Percentiles rank a stretch among this genome's conserved stretches.
Evolutionary conservation across 208 protist genomes (phyloP).

Genomic region (Trichomonas vaginalis): DNA sequence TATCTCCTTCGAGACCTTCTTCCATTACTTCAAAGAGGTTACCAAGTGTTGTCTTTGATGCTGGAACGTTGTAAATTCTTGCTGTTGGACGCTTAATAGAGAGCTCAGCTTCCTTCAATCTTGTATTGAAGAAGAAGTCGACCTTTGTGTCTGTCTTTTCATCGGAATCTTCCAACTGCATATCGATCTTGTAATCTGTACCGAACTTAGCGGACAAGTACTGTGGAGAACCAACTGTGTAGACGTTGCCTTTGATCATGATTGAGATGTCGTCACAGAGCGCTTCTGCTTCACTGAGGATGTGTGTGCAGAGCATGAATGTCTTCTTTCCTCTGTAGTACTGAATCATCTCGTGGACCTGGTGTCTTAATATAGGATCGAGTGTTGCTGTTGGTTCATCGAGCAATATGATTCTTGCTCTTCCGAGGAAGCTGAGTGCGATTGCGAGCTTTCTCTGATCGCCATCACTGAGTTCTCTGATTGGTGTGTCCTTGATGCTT

Average conservation of each 20-base stretch:
- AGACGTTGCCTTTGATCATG: slow-evolving; percentile 9
- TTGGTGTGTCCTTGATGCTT: background rate
- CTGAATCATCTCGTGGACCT: background rate
- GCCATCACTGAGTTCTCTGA: background rate
- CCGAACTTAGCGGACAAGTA: background rate
- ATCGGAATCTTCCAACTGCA: background rate
- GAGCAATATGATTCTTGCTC: background rate
- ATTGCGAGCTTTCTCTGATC: background rate
- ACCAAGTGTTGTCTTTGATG: background rate
- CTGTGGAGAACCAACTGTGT: background rate
- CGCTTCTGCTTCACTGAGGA: background rate
- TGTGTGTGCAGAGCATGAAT: slow-evolving; percentile 6
- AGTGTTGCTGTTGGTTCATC: slow-evolving; percentile 4
- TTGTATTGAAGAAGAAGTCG: background rate
- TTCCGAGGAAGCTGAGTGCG: background rate
- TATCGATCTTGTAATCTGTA: background rate
- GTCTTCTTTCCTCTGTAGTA: background rate
- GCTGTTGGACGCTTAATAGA: background rate
- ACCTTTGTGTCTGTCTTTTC: background rate
- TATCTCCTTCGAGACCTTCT: background rate
- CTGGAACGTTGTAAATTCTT: background rate
- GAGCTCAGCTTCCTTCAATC: background rate
- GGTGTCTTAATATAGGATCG: background rate
- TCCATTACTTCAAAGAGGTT: background rate
- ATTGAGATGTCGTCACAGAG: background rate